phyloP scores from a whole-genome alignment of 495 filamentous ascomycete genomes.

The Pseudoneurospora amorphoporcata region DNA sequence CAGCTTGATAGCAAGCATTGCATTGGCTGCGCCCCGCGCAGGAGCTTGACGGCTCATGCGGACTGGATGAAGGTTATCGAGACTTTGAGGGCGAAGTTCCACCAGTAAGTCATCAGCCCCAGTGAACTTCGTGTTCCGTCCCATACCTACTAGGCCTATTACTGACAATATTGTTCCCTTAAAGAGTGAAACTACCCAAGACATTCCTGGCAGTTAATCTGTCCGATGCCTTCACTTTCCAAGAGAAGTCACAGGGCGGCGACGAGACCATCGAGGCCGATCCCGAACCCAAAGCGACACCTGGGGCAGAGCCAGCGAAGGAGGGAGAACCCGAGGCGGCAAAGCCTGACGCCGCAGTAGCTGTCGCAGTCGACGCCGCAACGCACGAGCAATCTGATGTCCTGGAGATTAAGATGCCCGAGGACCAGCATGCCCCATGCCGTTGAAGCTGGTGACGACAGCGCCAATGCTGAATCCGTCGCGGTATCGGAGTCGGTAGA shows the following conservation, averaged over 20 bases:
- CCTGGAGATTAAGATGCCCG: slow-evolving; percentile 5
- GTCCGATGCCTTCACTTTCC: slow-evolving; percentile 55
- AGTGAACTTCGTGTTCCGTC: not conserved
- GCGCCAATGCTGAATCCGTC: not conserved
- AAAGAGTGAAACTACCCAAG: slow-evolving; percentile 85
- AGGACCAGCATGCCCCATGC: not conserved
- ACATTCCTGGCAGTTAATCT: slow-evolving; percentile 86
- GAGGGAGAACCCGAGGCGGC: not conserved
- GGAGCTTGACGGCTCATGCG: slow-evolving; percentile 81
- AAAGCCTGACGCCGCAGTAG: not conserved
- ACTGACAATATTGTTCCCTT: not conserved
- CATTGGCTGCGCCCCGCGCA: slow-evolving; percentile 80
- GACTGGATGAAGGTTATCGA: slow-evolving; percentile 96
- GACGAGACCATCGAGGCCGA: slow-evolving; percentile 4
- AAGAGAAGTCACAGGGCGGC: slow-evolving; percentile 35
- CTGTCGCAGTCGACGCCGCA: not conserved
- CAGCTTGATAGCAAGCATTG: slow-evolving; percentile 91
- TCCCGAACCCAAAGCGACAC: not conserved
- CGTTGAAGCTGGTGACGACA: not conserved
- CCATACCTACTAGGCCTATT: not conserved
- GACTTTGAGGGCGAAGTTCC: slow-evolving; percentile 86
- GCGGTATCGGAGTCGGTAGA: not conserved
- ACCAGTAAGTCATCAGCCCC: slow-evolving; percentile 52
- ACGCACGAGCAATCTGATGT: slow-evolving; percentile 1
- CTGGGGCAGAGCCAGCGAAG: not conserved